These are phyloP conservation scores for Beauveria brongniartii DNA, from an alignment of 2,329 filamentous ascomycete species.

Conservation along the genomic window DNA sequence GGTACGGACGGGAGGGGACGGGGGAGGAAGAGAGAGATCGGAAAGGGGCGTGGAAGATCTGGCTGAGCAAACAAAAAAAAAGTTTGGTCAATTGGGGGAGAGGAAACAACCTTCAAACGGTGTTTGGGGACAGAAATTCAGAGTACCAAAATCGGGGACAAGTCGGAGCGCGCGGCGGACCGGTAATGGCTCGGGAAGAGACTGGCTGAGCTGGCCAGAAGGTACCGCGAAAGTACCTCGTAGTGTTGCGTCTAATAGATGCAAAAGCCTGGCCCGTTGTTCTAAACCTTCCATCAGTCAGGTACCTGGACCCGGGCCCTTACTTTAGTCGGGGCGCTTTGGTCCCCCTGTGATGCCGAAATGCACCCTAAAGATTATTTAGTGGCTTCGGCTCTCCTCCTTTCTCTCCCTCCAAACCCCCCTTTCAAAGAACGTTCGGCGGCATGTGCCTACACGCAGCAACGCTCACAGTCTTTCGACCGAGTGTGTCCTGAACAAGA, in stretches of 20 bases:
- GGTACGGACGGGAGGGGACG: not conserved
- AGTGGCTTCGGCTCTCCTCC: too few species aligned
- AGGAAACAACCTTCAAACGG: not conserved
- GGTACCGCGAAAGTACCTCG: not conserved
- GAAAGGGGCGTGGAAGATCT: conserved; percentile 6
- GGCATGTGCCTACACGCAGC: not conserved
- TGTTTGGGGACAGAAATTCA: not conserved
- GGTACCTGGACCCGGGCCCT: not conserved
- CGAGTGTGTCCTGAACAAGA: not conserved
- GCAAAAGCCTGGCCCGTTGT: not conserved
- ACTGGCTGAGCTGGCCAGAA: not conserved
- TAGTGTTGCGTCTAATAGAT: not conserved
- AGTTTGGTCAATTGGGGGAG: conserved; percentile 6
- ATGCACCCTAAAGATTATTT: too few species aligned
- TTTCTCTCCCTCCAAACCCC: not conserved
- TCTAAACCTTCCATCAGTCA: not conserved
- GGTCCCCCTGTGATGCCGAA: too few species aligned
- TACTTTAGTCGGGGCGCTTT: too few species aligned
- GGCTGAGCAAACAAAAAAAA: conserved; percentile 1
- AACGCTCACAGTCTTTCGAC: not conserved
- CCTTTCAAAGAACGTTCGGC: not conserved
- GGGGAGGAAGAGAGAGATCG: not conserved
- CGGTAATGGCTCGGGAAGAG: conserved; percentile 12
- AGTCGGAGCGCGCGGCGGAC: conserved; percentile 13
- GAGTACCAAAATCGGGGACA: conserved; percentile 8